Evolutionary conservation across 805 yeast species (phyloP).

Genomic region (Kodamaea kakaduensis): DNA sequence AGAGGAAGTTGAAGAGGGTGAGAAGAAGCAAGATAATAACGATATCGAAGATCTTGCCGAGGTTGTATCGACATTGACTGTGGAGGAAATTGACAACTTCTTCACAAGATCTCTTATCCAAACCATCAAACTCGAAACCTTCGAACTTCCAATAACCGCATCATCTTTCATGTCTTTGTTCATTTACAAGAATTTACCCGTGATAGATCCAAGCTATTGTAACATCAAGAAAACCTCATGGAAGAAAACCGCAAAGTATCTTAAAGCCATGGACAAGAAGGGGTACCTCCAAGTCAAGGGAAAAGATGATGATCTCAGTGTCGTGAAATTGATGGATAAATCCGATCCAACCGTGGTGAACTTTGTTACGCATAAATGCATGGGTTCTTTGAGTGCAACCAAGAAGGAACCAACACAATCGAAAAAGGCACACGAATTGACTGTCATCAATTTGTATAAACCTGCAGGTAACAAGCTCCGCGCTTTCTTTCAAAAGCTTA

Average conservation of each 20-base stretch:
- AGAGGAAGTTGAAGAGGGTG: constrained; percentile 10
- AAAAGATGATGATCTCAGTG: constrained; percentile 73
- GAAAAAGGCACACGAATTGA: constrained; percentile 24
- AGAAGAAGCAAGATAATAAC: constrained; percentile 2
- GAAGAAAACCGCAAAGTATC: constrained; percentile 82
- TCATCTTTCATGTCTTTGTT: constrained; percentile 73
- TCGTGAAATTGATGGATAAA: constrained; percentile 47
- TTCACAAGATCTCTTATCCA: constrained; percentile 69
- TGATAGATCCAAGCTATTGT: constrained; percentile 48
- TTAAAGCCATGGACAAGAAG: constrained; percentile 81
- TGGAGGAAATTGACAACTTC: constrained; percentile 70
- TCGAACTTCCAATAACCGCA: constrained; percentile 64
- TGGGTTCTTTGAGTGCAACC: constrained; percentile 15
- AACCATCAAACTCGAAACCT: constrained; percentile 53
- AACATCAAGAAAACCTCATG: constrained; percentile 78
- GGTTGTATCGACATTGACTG: constrained; percentile 37
- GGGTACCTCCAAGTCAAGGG: constrained; percentile 71
- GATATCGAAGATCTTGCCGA: constrained; percentile 30
- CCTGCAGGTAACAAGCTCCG: constrained; percentile 48
- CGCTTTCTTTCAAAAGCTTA: constrained; percentile 42
- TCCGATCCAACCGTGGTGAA: constrained; percentile 46
- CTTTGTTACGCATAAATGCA: constrained; percentile 59
- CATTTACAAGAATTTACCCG: constrained; percentile 69
- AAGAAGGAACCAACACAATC: constrained; percentile 19
- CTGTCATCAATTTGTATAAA: constrained; percentile 46